Conservation (phyloP, 306 rosid species). For the Medicago lupulina region DNA sequence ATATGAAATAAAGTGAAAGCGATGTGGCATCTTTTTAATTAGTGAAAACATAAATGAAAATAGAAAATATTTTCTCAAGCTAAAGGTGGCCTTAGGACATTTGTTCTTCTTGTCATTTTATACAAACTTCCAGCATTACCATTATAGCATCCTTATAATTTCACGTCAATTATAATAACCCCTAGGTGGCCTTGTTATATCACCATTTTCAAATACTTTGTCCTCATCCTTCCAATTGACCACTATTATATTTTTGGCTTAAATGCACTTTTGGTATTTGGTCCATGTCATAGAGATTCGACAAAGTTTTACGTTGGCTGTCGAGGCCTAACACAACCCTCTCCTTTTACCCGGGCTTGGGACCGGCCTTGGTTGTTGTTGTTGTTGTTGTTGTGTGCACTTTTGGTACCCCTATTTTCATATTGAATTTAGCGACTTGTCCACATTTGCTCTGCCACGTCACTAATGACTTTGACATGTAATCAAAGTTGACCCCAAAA, state of each 20-base stretch:
- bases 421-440: no score
- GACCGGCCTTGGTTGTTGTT: no score
- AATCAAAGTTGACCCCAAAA: no score
- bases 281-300: no score
- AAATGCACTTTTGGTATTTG: no score
- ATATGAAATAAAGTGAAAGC: conserved; percentile 2
- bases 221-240: conserved; percentile 18
- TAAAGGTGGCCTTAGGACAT: background rate
- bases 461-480: no score
- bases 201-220: conserved; percentile 10
- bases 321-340: no score
- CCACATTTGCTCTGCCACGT: no score
- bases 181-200: conserved; percentile 9
- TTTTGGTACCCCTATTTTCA: no score
- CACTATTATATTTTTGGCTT: background rate
- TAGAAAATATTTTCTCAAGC: conserved; percentile 3
- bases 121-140: conserved; percentile 9
- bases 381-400: no score
- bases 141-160: background rate
- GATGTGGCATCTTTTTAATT: background rate
- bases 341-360: no score
- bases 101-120: conserved; percentile 19
- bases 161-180: conserved; percentile 18
- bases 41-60: background rate
- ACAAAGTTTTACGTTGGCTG: no score